Evolutionary conservation across 148 eudicot species (phyloP).

Genomic region (Camellia lanceoleosa): DNA sequence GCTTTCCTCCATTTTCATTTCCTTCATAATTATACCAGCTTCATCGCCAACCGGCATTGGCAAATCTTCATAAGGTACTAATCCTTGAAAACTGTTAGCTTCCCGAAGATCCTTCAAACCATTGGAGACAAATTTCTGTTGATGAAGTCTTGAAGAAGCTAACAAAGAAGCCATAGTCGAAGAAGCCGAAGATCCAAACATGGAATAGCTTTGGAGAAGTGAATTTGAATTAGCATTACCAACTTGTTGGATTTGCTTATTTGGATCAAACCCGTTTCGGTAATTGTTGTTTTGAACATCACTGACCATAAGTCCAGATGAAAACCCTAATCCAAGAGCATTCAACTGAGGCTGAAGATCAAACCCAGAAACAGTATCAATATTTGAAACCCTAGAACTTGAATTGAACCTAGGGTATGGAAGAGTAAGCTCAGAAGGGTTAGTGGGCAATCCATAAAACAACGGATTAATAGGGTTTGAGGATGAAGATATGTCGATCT

Average conservation of each 20-base stretch:
- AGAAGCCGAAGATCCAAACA: conserved; percentile 27
- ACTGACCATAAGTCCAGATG: too few species aligned
- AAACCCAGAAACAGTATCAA: conserved; percentile 17
- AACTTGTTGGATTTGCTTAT: conserved; percentile 27
- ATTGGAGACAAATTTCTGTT: conserved; percentile 13
- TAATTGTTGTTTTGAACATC: too few species aligned
- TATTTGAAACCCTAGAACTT: conserved; percentile 24
- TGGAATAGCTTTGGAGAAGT: conserved; percentile 29
- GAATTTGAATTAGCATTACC: too few species aligned
- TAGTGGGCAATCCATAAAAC: conserved; percentile 17
- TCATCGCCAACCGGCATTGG: too few species aligned
- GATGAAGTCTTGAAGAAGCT: conserved; percentile 38
- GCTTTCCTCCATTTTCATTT: conserved; percentile 41
- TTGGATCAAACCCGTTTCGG: conserved; percentile 5
- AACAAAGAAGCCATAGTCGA: conserved; percentile 43
- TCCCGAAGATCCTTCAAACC: conserved; percentile 3
- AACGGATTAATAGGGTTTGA: conserved; percentile 5
- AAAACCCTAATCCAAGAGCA: conserved; percentile 50
- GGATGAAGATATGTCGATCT: conserved; percentile 11
- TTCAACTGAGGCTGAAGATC: conserved; percentile 42
- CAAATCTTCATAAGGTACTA: conserved; percentile 9
- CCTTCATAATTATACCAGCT: not conserved
- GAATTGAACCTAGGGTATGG: conserved; percentile 36
- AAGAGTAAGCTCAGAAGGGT: conserved; percentile 30
- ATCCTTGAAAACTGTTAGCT: conserved; percentile 24